phyloP scores from a whole-genome alignment of 73 alveolate genomes.

The Paramecium sexaurelia region DNA sequence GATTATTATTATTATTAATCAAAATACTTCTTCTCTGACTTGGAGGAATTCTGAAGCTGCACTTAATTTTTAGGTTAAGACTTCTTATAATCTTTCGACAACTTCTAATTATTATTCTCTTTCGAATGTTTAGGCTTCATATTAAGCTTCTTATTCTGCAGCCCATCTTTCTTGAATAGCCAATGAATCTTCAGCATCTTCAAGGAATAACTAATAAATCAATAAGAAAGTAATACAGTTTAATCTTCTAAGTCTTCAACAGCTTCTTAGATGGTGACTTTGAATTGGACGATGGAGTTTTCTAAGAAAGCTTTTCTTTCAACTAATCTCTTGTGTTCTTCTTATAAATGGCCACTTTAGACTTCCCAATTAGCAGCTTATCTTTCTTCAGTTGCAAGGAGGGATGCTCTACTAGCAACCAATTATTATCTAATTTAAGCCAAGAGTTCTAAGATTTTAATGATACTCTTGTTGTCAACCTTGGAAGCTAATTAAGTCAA shows the following conservation, averaged over 20 bases:
- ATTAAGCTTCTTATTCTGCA: not conserved
- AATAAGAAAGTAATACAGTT: not conserved
- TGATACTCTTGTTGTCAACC: conserved; percentile 55
- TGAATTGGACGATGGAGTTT: conserved; percentile 44
- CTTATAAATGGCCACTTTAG: conserved; percentile 1
- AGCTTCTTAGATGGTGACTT: conserved; percentile 55
- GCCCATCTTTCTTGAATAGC: conserved; percentile 55
- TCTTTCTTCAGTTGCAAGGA: conserved; percentile 38
- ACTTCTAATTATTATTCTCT: conserved; percentile 33
- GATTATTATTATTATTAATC: conserved; percentile 12
- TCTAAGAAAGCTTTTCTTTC: conserved; percentile 46
- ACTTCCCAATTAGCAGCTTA: conserved; percentile 39
- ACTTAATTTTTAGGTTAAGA: not conserved
- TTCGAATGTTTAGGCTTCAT: conserved; percentile 56
- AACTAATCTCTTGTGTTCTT: conserved; percentile 55
- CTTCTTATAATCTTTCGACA: conserved; percentile 36
- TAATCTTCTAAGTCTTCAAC: conserved; percentile 56
- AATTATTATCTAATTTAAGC: conserved; percentile 56
- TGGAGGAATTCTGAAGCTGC: conserved; percentile 42
- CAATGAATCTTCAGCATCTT: conserved; percentile 62
- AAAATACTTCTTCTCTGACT: conserved; percentile 43
- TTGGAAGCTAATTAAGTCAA: conserved; percentile 42
- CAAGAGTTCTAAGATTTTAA: conserved; percentile 38
- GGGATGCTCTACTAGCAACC: conserved; percentile 43
- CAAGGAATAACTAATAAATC: conserved; percentile 47